Base-by-base conservation (phyloP, 2,329 filamentous ascomycete genomes). In the Fusarium pseudograminearum region DNA sequence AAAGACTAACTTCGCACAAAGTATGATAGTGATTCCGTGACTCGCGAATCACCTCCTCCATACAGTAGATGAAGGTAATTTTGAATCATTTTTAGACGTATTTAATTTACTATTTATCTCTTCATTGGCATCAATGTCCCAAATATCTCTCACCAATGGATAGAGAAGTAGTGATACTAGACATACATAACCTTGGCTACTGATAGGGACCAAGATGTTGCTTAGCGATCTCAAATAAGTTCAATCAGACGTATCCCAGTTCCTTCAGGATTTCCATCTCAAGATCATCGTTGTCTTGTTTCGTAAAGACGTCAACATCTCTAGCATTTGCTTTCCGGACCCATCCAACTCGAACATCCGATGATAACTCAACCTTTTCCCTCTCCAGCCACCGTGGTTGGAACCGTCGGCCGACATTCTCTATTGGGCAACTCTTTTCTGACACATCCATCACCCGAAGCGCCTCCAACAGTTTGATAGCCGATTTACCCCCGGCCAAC, bases 1-100 rank as follows among this genome's bases (percentile, higher is more conserved):
- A 38, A 7, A 20, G 0, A 20, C n/a, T 40, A 8, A 20, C 36
- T 40, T 2, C 1, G 2, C 5, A 6, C 2, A 7, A 14, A 14
- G 2, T 14, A 20, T 7, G 6, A 40, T 7, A 20, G 6, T 5
- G n/a, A 22, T 20, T 22, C 11, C 2, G 4, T 7, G n/a, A 4
- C 6, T 7, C 2, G n/a, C 11, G 11, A 20, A 7, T 38, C 11
- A 14, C 36, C 36, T 4, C 36, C 36, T 14, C 36, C 36, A 14
- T 38, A 38, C n/a, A 38, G n/a, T 12, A 14, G 11, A 38, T 38
- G 11, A 7, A 10, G 0, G 3, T 7, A 30, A 30, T 30, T 11
- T 2, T 5, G 28, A 30, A 5, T 30, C 11, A 30, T 12, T 30
- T 12, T 30, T 30, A 30, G 4, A 12, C 28, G 3, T 30, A 30